These are phyloP conservation scores for Grosmannia clavigera DNA, from an alignment of 2,329 filamentous ascomycete species.

Conservation along the genomic window DNA sequence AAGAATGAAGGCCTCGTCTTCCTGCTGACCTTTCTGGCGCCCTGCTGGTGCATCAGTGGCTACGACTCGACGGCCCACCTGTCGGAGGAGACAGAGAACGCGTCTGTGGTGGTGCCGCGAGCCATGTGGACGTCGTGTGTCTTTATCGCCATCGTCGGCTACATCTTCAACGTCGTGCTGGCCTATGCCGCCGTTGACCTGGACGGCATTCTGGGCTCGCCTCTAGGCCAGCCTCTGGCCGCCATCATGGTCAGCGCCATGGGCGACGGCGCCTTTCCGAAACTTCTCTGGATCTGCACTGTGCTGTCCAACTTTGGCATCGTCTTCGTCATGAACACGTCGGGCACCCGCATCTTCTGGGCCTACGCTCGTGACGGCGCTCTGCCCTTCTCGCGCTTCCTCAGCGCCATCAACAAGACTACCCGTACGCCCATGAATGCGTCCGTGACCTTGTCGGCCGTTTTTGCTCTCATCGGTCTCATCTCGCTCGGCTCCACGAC, in stretches of 20 bases:
- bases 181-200: conserved; percentile 3
- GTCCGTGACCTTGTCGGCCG: background rate
- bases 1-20: conserved; percentile 4
- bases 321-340: conserved; percentile 6
- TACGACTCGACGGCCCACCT: conserved; percentile 5
- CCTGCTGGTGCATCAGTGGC: conserved; percentile 5
- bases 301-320: conserved; percentile 6
- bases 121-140: conserved; percentile 6
- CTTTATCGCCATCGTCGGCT: background rate
- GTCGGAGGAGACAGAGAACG: conserved; percentile 2
- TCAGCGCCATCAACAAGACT: background rate
- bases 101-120: background rate
- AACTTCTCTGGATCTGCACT: conserved; percentile 3
- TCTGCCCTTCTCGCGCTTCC: background rate
- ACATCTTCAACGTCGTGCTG: conserved; percentile 2
- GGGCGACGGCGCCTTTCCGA: background rate
- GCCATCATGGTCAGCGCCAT: conserved; percentile 2
- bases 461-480: conserved; percentile 3
- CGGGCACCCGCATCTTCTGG: conserved; percentile 3
- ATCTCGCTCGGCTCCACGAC: conserved; percentile 2
- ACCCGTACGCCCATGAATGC: conserved; percentile 4
- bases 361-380: conserved; percentile 6
- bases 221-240: conserved; percentile 3
- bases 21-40: conserved; percentile 3
- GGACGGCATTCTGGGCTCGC: conserved; percentile 3